Conservation (phyloP, 495 filamentous ascomycete genomes). For the Penicillium silybi region DNA sequence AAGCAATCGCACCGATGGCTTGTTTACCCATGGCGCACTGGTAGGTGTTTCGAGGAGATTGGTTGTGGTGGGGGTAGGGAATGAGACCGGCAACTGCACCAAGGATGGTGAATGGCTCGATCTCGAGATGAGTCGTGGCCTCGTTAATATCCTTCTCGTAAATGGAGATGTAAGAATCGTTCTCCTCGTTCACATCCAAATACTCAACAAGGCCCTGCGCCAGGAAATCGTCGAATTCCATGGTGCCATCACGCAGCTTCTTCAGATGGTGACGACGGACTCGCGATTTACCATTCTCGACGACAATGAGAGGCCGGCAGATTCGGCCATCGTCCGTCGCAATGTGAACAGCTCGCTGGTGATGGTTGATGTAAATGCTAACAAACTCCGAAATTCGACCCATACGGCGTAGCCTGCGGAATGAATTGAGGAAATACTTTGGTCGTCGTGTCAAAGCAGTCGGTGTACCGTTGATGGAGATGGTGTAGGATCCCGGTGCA, state of each 20-base stretch:
- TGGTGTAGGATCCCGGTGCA: constrained; percentile 73
- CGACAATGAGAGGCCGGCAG: constrained; percentile 90
- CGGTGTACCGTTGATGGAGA: constrained; percentile 93
- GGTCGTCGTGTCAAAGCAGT: constrained; percentile 77
- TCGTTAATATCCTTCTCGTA: constrained; percentile 77
- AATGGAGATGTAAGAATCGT: constrained; percentile 88
- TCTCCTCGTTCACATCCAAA: constrained; percentile 97
- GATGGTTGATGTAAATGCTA: constrained; percentile 90
- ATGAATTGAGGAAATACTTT: constrained; percentile 75
- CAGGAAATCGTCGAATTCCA: constrained; percentile 91
- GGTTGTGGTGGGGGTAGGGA: constrained; percentile 98
- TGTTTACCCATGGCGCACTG: constrained; percentile 99
- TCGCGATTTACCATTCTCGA: constrained; percentile 76
- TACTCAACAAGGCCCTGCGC: constrained; percentile 88
- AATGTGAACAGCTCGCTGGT: constrained; percentile 87
- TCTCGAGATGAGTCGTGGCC: constrained; percentile 88
- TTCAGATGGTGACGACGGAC: constrained; percentile 72
- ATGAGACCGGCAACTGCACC: constrained; percentile 97
- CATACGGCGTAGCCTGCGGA: constrained; percentile 78
- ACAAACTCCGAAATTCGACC: constrained; percentile 92
- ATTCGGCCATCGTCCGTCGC: constrained; percentile 96
- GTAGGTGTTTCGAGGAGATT: constrained; percentile 98
- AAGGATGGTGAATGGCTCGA: constrained; percentile 95
- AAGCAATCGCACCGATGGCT: constrained; percentile 95
- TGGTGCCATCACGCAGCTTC: constrained; percentile 71